Evolutionary conservation across 1,284 basidiomycete species (phyloP), one percentile per base, ranked within the genome.

Genomic region (Boletus subluridellus): DNA sequence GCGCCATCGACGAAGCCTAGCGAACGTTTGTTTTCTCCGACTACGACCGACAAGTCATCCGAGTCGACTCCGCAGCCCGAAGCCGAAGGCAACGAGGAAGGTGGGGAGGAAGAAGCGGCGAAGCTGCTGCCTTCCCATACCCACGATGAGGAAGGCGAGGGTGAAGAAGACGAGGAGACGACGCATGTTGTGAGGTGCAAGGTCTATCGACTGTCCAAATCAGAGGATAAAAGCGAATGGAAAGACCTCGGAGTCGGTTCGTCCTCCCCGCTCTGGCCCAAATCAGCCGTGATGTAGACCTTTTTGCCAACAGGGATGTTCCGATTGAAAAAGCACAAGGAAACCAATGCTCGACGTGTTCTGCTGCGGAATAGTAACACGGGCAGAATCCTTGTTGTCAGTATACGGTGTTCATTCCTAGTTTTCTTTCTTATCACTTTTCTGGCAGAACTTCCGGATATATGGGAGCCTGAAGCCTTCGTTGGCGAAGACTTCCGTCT

Each of bases 121-220:
- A 71, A 69, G 59, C 50, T 80, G 34, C 61, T 78, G 15, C 71
- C 78, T 8, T 73, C 73, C 28, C 77, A 76, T 38, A 74, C 74
- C 32, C 82, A 86, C 62, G 88, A 89, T 63, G 77, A 77, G 50
- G 88, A 89, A 63, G 89, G 89, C n/a, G 84, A 84, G 65, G 89
- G 89, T 17, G 92, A 94, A 74, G 89, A 95, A 71, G 80, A 87
- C 46, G 92, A 95, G 70, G 85, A 86, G 57, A 92, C 89, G 3
- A 75, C 79, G 21, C 77, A 86, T 69, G 78, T 81, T 52, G 76
- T 82, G 54, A 83, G 81, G 66, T 78, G 82, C 50, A 91, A 89
- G 69, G 82, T 89, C 42, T 87, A 78, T 66, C 82, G 79, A 66
- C 71, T 92, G 67, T 77, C 73, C 59, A 85, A 81, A 73, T 78